Conservation (phyloP, 805 yeast genomes). For the Wickerhamomyces subpelliculosus region DNA sequence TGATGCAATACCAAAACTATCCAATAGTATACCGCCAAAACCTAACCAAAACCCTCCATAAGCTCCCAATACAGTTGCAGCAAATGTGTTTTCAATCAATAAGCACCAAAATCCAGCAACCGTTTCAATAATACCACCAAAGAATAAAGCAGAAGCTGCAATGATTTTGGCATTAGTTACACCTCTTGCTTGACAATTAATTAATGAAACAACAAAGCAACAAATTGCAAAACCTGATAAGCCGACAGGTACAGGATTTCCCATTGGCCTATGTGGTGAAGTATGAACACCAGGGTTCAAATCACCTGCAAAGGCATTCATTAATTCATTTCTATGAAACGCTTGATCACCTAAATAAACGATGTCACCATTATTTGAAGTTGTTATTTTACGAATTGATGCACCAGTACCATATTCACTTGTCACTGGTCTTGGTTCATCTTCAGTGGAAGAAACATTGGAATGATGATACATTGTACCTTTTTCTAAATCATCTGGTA, state of each 20-base stretch:
- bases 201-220: constrained; percentile 51
- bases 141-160: constrained; percentile 60
- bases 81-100: constrained; percentile 70
- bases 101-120: constrained; percentile 74
- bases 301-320: constrained; percentile 57
- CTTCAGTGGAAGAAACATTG: constrained; percentile 12
- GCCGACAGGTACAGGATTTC: constrained; percentile 75
- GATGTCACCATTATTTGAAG: constrained; percentile 27
- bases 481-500: neutral
- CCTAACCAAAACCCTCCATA: constrained; percentile 75
- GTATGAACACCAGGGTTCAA: constrained; percentile 39
- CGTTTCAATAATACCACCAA: constrained; percentile 67
- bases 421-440: constrained; percentile 7
- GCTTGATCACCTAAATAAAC: constrained; percentile 33
- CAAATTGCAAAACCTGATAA: constrained; percentile 58
- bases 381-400: constrained; percentile 13
- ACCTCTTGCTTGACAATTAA: constrained; percentile 63
- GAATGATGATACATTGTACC: neutral
- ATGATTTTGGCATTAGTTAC: constrained; percentile 53
- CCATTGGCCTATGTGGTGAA: constrained; percentile 44
- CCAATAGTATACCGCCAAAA: constrained; percentile 57
- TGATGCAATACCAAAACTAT: constrained; percentile 47
- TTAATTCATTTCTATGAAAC: constrained; percentile 47
- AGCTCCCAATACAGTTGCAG: constrained; percentile 46
- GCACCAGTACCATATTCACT: neutral